Evolutionary conservation across 768 basidiomycete genomes (phyloP), one percentile per base, ranked within the genome.

Genomic region (Leucosporidium scottii): DNA sequence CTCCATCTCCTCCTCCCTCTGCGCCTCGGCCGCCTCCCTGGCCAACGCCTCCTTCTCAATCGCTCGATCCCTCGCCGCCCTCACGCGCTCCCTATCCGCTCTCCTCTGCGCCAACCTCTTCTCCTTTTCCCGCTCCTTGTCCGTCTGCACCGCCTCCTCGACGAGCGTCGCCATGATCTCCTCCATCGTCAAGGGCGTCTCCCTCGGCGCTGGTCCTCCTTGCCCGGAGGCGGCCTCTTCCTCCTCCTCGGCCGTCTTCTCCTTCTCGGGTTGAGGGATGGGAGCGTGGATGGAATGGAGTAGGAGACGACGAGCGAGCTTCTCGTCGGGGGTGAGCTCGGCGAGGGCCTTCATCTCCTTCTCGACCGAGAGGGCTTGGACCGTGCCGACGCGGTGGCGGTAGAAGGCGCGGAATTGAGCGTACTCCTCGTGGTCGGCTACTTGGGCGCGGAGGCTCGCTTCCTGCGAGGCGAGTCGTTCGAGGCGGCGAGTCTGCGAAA

Each of bases 401-500:
- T 60, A 30, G 15, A 48, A 25, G 44, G 27, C 44, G 47, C 59
- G 59, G 59, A 60, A 60, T 18, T 30, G 59, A 25, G 44, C n/a
- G 9, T 25, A 44, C 20, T 47, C 59, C 20, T 60, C 59, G 47
- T 60, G 59, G 25, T 60, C 44, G 27, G 47, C 59, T 25, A 60
- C 25, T 13, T 30, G 39, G 27, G 25, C 25, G 27, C 59, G 59
- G 4, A 48, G 25, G 12, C 59, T 44, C 4, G n/a, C 27, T 47
- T 60, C 59, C 7, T 60, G 44, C 3, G 18, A 1, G 10, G n/a
- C 47, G 25, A 60, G 47, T 1, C 47, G 39, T 17, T 47, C 47
- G 13, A 60, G 59, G 17, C 59, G 59, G 15, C 44, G 44, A 21
- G n/a, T 28, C 59, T 60, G 59, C 27, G 39, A 44, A 44, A 4